A percentile compares a stretch with the other conserved stretches of the same genome.
These are phyloP conservation scores for Lasiosphaeria ovina DNA, from an alignment of 495 filamentous ascomycete genomes.

Conservation along the genomic window DNA sequence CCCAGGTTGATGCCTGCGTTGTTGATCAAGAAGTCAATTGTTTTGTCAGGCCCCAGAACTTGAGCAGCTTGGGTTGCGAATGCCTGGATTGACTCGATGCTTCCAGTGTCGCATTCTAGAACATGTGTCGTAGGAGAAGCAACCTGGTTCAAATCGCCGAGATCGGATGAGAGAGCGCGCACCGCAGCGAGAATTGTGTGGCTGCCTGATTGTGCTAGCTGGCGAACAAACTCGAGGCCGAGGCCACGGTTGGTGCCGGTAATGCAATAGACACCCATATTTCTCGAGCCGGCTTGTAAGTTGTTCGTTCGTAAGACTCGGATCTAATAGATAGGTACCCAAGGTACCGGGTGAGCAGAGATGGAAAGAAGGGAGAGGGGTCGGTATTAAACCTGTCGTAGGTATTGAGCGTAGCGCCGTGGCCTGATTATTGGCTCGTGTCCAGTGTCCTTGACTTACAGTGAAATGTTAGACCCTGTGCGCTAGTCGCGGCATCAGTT, in stretches of 20 bases:
- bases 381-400: no score
- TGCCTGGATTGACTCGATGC: slow-evolving; percentile 30
- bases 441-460: no score
- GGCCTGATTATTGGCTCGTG: no score
- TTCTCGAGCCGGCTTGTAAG: slow-evolving; percentile 4
- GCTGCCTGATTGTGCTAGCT: slow-evolving; percentile 40
- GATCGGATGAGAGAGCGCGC: slow-evolving; percentile 38
- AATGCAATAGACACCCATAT: slow-evolving; percentile 54
- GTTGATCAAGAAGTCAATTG: slow-evolving; percentile 47
- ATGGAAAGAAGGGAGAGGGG: not conserved
- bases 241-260: slow-evolving; percentile 57
- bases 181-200: slow-evolving; percentile 53
- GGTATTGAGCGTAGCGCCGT: no score
- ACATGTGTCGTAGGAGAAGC: slow-evolving; percentile 37
- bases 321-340: not conserved
- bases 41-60: slow-evolving; percentile 27
- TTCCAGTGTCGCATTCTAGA: slow-evolving; percentile 43
- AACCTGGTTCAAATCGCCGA: slow-evolving; percentile 30
- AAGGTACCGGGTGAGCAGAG: not conserved
- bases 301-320: not conserved
- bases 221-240: slow-evolving; percentile 54
- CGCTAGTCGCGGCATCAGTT: no score
- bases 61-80: slow-evolving; percentile 28
- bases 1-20: slow-evolving; percentile 41
- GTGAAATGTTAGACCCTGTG: no score